Conservation (phyloP, 2,329 filamentous ascomycete genomes). For the Aspergillus transmontanensis region DNA sequence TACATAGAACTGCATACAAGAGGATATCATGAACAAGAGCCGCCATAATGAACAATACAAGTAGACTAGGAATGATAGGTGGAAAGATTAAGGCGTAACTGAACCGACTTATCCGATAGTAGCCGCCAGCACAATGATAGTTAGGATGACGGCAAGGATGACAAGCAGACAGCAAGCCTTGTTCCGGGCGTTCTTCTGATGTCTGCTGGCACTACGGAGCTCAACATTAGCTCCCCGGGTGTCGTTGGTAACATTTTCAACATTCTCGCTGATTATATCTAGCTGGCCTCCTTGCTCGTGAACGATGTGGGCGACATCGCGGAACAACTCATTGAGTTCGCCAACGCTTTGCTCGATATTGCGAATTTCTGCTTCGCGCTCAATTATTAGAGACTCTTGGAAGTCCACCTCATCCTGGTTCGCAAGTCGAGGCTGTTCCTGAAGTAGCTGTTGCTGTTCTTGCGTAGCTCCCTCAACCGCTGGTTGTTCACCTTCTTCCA, state of each 20-base stretch:
- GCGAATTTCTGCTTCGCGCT: constrained; percentile 94
- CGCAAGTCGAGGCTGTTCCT: constrained; percentile 79
- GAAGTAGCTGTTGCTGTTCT: constrained; percentile 70
- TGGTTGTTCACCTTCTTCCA: constrained; percentile 57
- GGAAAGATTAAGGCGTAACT: background rate
- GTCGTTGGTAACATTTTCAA: constrained; percentile 78
- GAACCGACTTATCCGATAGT: constrained; percentile 64
- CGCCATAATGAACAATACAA: constrained; percentile 13
- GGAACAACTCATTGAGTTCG: constrained; percentile 94
- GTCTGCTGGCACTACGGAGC: constrained; percentile 79
- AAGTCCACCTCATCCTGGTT: constrained; percentile 96
- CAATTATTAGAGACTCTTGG: constrained; percentile 91
- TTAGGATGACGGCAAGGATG: constrained; percentile 83
- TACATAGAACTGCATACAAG: constrained; percentile 30
- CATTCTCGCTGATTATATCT: constrained; percentile 84
- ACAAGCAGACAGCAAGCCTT: constrained; percentile 92
- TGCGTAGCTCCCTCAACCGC: constrained; percentile 45
- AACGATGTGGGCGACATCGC: constrained; percentile 97
- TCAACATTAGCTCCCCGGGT: constrained; percentile 85
- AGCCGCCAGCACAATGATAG: constrained; percentile 85
- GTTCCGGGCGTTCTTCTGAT: constrained; percentile 93
- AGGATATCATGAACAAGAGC: constrained; percentile 36
- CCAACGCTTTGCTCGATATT: constrained; percentile 97
- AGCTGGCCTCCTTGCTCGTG: constrained; percentile 88
- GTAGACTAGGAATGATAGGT: background rate